A percentile compares a stretch with the other conserved stretches of the same genome.
These are phyloP conservation scores for Phytophthora sp. DNA, from an alignment of 352 stramenopile species.

Conservation along the genomic window DNA sequence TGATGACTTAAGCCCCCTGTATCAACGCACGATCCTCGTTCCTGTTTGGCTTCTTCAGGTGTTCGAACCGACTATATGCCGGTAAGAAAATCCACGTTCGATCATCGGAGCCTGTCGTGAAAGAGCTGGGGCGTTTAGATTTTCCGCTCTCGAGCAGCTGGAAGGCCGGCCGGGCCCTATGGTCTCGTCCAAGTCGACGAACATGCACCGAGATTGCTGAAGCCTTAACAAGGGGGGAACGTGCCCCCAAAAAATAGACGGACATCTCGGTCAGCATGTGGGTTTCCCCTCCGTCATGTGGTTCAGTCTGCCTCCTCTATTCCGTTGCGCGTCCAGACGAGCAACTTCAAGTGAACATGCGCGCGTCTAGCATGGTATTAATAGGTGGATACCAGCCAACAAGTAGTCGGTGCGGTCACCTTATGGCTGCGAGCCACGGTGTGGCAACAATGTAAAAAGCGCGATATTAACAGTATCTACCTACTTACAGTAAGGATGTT, in stretches of 20 bases:
- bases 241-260: too few species aligned
- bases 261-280: constrained; percentile 22
- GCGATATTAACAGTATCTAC: too few species aligned
- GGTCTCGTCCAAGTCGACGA: constrained; percentile 6
- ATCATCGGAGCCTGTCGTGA: constrained; percentile 15
- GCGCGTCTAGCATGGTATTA: constrained; percentile 12
- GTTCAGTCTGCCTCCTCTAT: constrained; percentile 24
- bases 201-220: constrained; percentile 8
- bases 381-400: constrained; percentile 5
- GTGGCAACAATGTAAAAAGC: constrained; percentile 34
- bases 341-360: constrained; percentile 26
- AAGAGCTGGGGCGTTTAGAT: constrained; percentile 35
- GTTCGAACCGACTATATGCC: constrained; percentile 33
- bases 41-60: constrained; percentile 29
- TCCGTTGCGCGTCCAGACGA: constrained; percentile 3
- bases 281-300: constrained; percentile 22
- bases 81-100: constrained; percentile 36
- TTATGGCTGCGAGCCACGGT: constrained; percentile 16
- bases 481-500: constrained; percentile 9
- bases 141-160: constrained; percentile 27
- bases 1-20: constrained; percentile 32
- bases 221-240: too few species aligned
- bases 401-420: constrained; percentile 26
- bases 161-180: constrained; percentile 25
- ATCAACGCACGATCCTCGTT: constrained; percentile 17